phyloP scores from a whole-genome alignment of 2,329 filamentous ascomycete genomes.

The Huntiella bhutanensis region DNA sequence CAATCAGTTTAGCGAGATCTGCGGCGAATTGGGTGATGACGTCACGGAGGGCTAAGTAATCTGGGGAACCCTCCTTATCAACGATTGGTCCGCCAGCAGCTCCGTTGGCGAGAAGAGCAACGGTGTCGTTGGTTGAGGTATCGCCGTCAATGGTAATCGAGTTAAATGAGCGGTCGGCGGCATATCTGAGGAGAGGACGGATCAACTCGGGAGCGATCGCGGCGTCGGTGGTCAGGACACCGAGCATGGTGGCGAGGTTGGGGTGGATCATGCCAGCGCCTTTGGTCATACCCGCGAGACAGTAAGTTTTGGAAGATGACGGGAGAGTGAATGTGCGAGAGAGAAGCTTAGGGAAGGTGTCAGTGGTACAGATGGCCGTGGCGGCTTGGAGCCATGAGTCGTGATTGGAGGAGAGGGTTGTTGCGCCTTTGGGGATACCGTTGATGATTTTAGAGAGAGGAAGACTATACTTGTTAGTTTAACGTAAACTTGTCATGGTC shows the following conservation, averaged over 20 bases:
- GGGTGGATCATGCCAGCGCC: constrained; percentile 98
- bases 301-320: constrained; percentile 51
- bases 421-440: constrained; percentile 60
- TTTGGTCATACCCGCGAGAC: constrained; percentile 88
- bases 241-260: constrained; percentile 93
- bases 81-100: constrained; percentile 59
- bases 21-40: constrained; percentile 61
- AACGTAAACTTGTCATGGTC: neutral
- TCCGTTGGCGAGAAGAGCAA: constrained; percentile 88
- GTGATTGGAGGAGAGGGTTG: constrained; percentile 54
- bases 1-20: constrained; percentile 77
- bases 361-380: constrained; percentile 89
- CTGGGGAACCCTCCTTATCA: constrained; percentile 30
- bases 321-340: constrained; percentile 72
- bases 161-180: constrained; percentile 79
- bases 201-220: constrained; percentile 53
- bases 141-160: constrained; percentile 93
- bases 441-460: constrained; percentile 79
- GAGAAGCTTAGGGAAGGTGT: constrained; percentile 92
- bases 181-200: constrained; percentile 48
- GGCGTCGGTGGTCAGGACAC: constrained; percentile 80
- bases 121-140: constrained; percentile 92
- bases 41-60: constrained; percentile 51
- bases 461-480: constrained; percentile 30
- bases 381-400: constrained; percentile 75